Evolutionary conservation across 108 stramenopile genomes (phyloP).

Genomic region (Schizochytrium sp.): DNA sequence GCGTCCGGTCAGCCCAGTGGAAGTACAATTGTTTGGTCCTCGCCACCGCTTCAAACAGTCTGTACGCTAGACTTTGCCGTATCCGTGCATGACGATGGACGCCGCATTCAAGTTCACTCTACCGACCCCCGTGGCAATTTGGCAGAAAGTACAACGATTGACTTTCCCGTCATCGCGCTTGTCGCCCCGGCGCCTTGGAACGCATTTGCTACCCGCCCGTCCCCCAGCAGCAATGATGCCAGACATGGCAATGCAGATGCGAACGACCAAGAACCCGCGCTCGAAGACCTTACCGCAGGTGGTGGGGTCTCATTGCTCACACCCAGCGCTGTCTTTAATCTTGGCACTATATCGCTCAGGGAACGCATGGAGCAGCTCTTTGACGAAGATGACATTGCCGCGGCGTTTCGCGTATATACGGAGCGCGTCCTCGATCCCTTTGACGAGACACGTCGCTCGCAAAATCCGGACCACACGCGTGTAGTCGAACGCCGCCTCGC

Average conservation of each 20-base stretch:
- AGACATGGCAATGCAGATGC: background rate
- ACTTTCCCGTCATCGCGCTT: background rate
- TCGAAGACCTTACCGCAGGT: background rate
- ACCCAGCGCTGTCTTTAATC: background rate
- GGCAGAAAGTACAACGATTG: background rate
- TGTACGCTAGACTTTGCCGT: background rate
- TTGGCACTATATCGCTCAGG: background rate
- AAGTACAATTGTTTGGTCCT: background rate
- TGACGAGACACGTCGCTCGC: background rate
- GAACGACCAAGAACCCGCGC: background rate
- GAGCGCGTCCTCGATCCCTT: background rate
- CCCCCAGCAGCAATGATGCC: background rate
- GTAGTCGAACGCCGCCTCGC: background rate
- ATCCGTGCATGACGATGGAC: background rate
- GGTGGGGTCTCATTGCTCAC: background rate
- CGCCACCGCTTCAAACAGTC: background rate
- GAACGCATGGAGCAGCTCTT: background rate
- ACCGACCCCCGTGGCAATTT: background rate
- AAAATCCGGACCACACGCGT: background rate
- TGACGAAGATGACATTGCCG: background rate
- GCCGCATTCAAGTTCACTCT: background rate
- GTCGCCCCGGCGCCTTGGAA: slow-evolving; percentile 14
- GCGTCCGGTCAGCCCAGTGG: background rate
- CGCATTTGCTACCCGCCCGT: background rate
- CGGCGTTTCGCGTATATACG: background rate